These are phyloP conservation scores for Angophora floribunda DNA, from an alignment of 345 rosid species.

Conservation along the genomic window DNA sequence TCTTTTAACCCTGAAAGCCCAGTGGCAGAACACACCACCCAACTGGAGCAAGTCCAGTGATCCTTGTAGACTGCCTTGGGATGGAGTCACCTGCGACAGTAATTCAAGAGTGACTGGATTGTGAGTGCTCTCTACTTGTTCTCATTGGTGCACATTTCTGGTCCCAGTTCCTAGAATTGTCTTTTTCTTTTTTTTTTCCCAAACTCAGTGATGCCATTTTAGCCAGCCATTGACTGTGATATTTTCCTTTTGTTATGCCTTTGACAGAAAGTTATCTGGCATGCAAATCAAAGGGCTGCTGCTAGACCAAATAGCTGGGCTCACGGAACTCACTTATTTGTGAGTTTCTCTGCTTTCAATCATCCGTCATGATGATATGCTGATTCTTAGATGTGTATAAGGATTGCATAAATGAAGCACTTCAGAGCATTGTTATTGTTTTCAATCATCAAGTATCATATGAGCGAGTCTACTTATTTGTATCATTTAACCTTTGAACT, in stretches of 20 bases:
- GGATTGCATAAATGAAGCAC: background rate
- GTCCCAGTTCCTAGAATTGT: background rate
- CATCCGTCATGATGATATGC: background rate
- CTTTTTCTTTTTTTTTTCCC: background rate
- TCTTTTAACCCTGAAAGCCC: conserved; percentile 63
- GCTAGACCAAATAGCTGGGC: conserved; percentile 74
- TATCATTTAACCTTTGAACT: background rate
- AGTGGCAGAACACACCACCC: conserved; percentile 71
- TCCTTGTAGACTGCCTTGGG: conserved; percentile 89
- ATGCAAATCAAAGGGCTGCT: conserved; percentile 78
- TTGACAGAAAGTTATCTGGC: conserved; percentile 62
- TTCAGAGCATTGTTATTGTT: background rate
- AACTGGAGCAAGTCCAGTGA: conserved; percentile 64
- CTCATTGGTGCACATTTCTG: background rate
- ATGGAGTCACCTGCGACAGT: conserved; percentile 63
- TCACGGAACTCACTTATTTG: conserved; percentile 73
- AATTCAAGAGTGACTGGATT: conserved; percentile 63
- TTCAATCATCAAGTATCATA: background rate
- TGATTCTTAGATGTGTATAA: background rate
- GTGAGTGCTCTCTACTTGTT: conserved; percentile 28
- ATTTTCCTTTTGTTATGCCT: background rate
- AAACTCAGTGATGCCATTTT: background rate
- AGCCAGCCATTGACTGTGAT: background rate
- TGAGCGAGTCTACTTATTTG: background rate
- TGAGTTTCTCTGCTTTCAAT: conserved; percentile 21